Conservation (phyloP, 2,329 filamentous ascomycete species). For the Triangularia setosa region DNA sequence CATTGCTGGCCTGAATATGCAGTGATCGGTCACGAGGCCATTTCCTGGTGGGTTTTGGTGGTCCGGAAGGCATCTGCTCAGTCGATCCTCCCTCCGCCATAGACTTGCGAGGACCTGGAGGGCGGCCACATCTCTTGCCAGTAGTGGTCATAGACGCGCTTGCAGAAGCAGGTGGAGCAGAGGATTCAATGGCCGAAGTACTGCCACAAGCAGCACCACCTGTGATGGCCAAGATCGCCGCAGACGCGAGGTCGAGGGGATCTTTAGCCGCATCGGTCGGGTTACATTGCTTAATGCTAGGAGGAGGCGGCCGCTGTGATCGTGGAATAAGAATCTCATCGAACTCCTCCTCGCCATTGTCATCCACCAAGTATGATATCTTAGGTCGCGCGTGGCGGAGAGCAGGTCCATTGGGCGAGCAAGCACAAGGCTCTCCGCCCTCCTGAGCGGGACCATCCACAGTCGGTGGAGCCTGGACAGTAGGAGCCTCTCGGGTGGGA, state of each 20-base stretch:
- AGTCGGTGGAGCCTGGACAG: slow-evolving; percentile 8
- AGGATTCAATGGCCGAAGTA: background rate
- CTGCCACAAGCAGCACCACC: slow-evolving; percentile 1
- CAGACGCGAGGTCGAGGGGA: slow-evolving; percentile 41
- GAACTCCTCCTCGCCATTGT: slow-evolving; percentile 44
- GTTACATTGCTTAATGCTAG: slow-evolving; percentile 20
- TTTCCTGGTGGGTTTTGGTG: slow-evolving; percentile 16
- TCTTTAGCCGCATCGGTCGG: slow-evolving; percentile 24
- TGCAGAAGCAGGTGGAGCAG: slow-evolving; percentile 11
- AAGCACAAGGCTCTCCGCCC: slow-evolving; percentile 26
- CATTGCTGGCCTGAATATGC: background rate
- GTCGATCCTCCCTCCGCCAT: background rate
- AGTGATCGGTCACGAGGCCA: slow-evolving; percentile 14
- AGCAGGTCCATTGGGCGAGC: slow-evolving; percentile 44
- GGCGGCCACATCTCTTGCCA: slow-evolving; percentile 28
- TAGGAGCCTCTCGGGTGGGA: background rate
- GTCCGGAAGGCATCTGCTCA: background rate
- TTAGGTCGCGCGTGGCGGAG: slow-evolving; percentile 51
- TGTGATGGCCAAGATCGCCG: slow-evolving; percentile 33
- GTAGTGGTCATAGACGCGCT: background rate
- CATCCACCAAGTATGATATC: slow-evolving; percentile 48
- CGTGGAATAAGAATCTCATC: slow-evolving; percentile 34
- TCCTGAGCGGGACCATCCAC: slow-evolving; percentile 5
- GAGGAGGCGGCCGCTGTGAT: slow-evolving; percentile 18
- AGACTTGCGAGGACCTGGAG: slow-evolving; percentile 19